Evolutionary conservation across 2,329 filamentous ascomycete species (phyloP), one percentile per base, ranked within the genome.

Genomic region (Fusarium secorum): DNA sequence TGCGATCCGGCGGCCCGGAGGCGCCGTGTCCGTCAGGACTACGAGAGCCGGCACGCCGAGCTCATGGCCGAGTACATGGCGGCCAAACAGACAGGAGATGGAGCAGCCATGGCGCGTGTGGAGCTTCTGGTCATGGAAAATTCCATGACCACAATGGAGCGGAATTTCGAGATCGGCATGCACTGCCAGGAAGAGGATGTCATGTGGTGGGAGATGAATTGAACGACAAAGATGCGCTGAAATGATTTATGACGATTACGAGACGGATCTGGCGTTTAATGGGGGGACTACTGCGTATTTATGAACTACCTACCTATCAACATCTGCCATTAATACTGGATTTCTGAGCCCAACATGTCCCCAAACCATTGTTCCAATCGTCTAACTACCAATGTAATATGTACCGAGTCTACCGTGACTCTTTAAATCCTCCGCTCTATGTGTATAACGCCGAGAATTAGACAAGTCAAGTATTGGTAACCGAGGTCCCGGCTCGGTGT

Each of bases 1-100:
- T 83, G 81, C 65, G 80, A 83, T 53, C 76, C 78, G 1, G 73
- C 74, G 2, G 74, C 75, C 26, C 72, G 64, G 39, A 76, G 78
- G 22, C 74, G 73, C 64, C 60, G 74, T 14, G 59, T 75, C 42
- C 67, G 71, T 46, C 66, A 71, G 38, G 48, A 76, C 26, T 75
- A 79, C 48, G 77, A 80, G 45, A 60, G 53, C n/a, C 64, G 75
- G 7, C 77, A 77, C 33, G 66, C 68, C 15, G 61, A 62, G 48
- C 62, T 81, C 35, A 75, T 79, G 70, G 51, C 36, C 28, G 63
- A 62, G 18, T 76, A 79, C 62, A 68, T 77, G 17, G 45, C 56
- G 26, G 78, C 78, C 35, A 77, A 74, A 56, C 64, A 54, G 18
- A 41, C 18, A 11, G 76, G 74, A 13, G 66, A 79, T 38, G 24